A percentile compares a stretch with the other conserved stretches of the same genome.
These are phyloP conservation scores for Neurospora tetraspora DNA, from an alignment of 495 filamentous ascomycete species.

Conservation along the genomic window DNA sequence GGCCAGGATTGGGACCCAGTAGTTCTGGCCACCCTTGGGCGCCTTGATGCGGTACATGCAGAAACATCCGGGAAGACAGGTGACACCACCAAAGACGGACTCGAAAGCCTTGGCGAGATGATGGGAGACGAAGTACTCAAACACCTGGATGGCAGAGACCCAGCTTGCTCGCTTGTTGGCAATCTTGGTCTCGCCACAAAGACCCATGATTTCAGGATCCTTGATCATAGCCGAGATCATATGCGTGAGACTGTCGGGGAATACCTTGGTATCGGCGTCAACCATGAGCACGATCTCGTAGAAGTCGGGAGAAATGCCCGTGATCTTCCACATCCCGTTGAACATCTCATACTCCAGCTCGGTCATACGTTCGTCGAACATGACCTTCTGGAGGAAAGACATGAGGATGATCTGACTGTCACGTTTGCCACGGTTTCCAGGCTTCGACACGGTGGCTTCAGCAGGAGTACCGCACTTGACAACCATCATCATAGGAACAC, in stretches of 20 bases:
- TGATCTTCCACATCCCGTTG: conserved; percentile 97
- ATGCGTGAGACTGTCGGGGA: conserved; percentile 94
- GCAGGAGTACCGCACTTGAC: conserved; percentile 94
- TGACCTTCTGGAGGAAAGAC: conserved; percentile 99
- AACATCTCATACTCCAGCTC: conserved; percentile 99
- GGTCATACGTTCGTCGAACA: conserved; percentile 99
- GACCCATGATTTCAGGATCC: conserved; percentile 97
- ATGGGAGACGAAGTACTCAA: conserved; percentile 99
- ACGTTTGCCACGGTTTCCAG: conserved; percentile 94
- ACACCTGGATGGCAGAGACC: conserved; percentile 99
- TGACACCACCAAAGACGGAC: conserved; percentile 97
- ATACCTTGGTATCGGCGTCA: conserved; percentile 97
- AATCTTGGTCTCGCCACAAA: conserved; percentile 98
- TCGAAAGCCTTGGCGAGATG: conserved; percentile 96
- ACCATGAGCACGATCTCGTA: conserved; percentile 98
- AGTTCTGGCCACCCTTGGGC: conserved; percentile 96
- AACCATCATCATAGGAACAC: conserved; percentile 97
- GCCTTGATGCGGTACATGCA: conserved; percentile 99
- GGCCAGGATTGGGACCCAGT: conserved; percentile 98
- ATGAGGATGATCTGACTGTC: conserved; percentile 98
- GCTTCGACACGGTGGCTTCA: conserved; percentile 69
- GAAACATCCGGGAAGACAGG: conserved; percentile 97
- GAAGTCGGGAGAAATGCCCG: conserved; percentile 93
- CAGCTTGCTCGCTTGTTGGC: conserved; percentile 92
- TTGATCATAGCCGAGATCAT: conserved; percentile 99